phyloP scores from a whole-genome alignment of 2,329 filamentous ascomycete species.

The Westerdykella ornata region DNA sequence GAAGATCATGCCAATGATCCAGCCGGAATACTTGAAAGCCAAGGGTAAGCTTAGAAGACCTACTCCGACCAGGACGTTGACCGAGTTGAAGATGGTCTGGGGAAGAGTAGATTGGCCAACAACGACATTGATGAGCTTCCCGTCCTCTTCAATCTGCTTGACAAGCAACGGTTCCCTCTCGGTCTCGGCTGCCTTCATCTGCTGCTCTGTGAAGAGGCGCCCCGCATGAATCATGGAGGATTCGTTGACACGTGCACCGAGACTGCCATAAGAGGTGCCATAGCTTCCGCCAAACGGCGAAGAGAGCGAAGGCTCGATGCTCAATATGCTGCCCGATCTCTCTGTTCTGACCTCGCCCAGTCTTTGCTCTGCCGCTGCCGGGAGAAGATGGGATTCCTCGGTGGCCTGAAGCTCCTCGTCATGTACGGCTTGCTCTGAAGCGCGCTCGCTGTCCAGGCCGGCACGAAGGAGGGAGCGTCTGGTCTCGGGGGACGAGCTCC shows the following conservation, averaged over 20 bases:
- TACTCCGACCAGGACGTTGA: slow-evolving; percentile 86
- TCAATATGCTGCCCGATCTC: slow-evolving; percentile 42
- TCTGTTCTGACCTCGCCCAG: slow-evolving; percentile 22
- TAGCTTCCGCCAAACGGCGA: slow-evolving; percentile 68
- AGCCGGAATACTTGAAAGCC: slow-evolving; percentile 79
- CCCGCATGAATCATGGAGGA: slow-evolving; percentile 52
- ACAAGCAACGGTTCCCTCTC: slow-evolving; percentile 69
- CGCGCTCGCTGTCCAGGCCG: slow-evolving; percentile 34
- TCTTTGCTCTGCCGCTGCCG: slow-evolving; percentile 22
- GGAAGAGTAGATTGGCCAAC: slow-evolving; percentile 92
- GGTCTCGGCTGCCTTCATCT: slow-evolving; percentile 40
- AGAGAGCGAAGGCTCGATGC: slow-evolving; percentile 51
- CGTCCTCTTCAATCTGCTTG: slow-evolving; percentile 76
- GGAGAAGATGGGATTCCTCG: slow-evolving; percentile 27
- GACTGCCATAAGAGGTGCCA: slow-evolving; percentile 55
- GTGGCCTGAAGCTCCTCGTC: slow-evolving; percentile 30
- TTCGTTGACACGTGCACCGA: slow-evolving; percentile 52
- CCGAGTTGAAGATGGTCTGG: slow-evolving; percentile 94
- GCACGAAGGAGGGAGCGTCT: slow-evolving; percentile 40
- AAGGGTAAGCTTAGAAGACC: slow-evolving; percentile 83
- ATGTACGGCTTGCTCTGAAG: slow-evolving; percentile 35
- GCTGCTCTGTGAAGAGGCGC: slow-evolving; percentile 44
- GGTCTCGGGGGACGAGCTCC: slow-evolving; percentile 31
- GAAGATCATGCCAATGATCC: slow-evolving; percentile 73
- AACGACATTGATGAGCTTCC: slow-evolving; percentile 75